These are phyloP conservation scores for Millerozyma acaciae DNA, from an alignment of 805 yeast species.

Conservation along the genomic window DNA sequence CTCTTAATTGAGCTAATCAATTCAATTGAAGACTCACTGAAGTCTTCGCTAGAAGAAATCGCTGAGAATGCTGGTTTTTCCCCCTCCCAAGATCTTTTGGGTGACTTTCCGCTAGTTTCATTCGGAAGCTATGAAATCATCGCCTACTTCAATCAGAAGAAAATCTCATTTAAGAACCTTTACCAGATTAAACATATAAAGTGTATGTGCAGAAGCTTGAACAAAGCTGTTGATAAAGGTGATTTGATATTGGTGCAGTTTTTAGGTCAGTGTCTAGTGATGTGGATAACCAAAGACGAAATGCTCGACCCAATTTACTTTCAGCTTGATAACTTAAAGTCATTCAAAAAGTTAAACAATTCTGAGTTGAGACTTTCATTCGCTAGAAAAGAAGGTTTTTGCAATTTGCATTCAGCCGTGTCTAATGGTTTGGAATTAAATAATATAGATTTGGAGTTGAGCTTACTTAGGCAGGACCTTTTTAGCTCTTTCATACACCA, in stretches of 20 bases:
- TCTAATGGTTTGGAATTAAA: not conserved
- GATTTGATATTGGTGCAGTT: conserved; percentile 9
- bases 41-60: not conserved
- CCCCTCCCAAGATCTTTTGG: not conserved
- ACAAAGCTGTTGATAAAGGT: conserved; percentile 5
- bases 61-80: too few species aligned
- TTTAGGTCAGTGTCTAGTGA: conserved; percentile 8
- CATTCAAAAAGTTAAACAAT: conserved; percentile 2
- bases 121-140: conserved; percentile 6
- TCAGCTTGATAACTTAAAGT: conserved; percentile 5
- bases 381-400: conserved; percentile 1
- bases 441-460: not conserved
- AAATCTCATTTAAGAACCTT: conserved; percentile 9
- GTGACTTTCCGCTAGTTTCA: conserved; percentile 1
- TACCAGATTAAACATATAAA: conserved; percentile 8
- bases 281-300: conserved; percentile 6
- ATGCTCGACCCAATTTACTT: conserved; percentile 5
- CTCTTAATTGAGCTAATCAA: conserved; percentile 4
- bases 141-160: conserved; percentile 2
- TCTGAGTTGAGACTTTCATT: conserved; percentile 2
- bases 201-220: conserved; percentile 4
- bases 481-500: too few species aligned
- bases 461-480: too few species aligned
- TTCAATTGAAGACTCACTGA: not conserved
- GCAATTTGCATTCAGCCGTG: not conserved